These are phyloP conservation scores for Solanum peruvianum DNA, from an alignment of 257 asterid species.

Conservation along the genomic window DNA sequence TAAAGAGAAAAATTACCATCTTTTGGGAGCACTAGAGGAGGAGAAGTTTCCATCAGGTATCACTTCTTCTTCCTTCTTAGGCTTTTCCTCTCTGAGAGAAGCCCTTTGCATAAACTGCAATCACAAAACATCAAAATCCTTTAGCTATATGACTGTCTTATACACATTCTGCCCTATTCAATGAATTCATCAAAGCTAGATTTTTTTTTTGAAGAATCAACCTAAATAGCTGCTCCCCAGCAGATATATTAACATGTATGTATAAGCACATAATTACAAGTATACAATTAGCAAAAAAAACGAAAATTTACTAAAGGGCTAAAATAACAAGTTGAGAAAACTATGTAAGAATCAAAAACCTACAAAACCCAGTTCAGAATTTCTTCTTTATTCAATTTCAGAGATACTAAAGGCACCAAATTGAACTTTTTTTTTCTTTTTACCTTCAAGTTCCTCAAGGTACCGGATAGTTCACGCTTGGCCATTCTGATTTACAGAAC, in stretches of 20 bases:
- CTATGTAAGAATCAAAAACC: background rate
- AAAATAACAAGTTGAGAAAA: background rate
- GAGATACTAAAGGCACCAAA: background rate
- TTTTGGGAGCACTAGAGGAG: conserved; percentile 28
- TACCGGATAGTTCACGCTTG: conserved; percentile 73
- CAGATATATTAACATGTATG: background rate
- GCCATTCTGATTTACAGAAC: conserved; percentile 38
- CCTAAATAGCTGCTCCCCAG: background rate
- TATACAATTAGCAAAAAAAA: background rate
- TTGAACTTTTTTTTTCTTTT: background rate
- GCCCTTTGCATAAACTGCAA: conserved; percentile 94
- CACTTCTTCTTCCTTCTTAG: conserved; percentile 26
- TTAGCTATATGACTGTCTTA: background rate
- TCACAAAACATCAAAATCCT: background rate
- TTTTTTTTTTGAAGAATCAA: background rate
- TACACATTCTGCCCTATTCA: background rate
- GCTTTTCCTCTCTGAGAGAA: conserved; percentile 47
- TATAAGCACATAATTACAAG: background rate
- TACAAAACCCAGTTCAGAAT: background rate
- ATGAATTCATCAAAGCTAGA: no score
- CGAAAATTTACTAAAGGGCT: background rate
- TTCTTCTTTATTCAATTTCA: background rate
- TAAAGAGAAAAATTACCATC: conserved; percentile 40
- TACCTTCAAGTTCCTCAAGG: conserved; percentile 86
- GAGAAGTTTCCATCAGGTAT: conserved; percentile 44